phyloP scores from a whole-genome alignment of 345 rosid genomes.

The Streptanthus diversifolius region DNA sequence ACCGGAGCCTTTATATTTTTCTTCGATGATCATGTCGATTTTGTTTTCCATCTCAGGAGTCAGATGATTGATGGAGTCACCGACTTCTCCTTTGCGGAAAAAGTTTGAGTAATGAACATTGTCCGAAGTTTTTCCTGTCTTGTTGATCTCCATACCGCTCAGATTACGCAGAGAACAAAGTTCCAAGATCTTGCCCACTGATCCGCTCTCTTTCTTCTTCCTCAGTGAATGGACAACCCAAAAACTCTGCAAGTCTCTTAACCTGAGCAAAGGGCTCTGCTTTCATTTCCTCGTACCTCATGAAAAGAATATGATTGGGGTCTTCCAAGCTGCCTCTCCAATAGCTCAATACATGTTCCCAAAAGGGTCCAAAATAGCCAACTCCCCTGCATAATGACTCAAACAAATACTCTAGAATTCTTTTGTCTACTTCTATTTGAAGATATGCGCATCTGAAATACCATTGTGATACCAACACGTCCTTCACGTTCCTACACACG shows the following conservation, averaged over 20 bases:
- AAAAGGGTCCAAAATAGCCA: constrained; percentile 43
- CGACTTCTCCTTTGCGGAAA: constrained; percentile 51
- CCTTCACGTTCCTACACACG: constrained; percentile 51
- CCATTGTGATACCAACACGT: constrained; percentile 51
- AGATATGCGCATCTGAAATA: constrained; percentile 40
- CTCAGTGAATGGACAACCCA: constrained; percentile 39
- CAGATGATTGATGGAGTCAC: constrained; percentile 44
- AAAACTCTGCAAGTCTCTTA: constrained; percentile 38
- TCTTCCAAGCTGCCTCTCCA: constrained; percentile 49
- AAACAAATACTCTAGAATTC: constrained; percentile 33
- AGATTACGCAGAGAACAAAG: constrained; percentile 45
- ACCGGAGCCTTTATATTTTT: constrained; percentile 33
- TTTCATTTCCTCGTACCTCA: constrained; percentile 49
- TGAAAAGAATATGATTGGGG: constrained; percentile 38
- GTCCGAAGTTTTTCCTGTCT: constrained; percentile 26
- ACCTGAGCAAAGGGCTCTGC: constrained; percentile 29
- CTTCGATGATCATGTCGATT: constrained; percentile 37
- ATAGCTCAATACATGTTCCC: constrained; percentile 51
- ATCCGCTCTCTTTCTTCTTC: constrained; percentile 38
- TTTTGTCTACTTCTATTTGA: background rate
- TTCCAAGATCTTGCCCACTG: constrained; percentile 32
- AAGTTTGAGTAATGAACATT: constrained; percentile 10
- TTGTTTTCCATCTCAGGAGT: constrained; percentile 37
- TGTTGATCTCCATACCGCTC: constrained; percentile 46
- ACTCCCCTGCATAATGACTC: constrained; percentile 44